These are phyloP conservation scores for Cladophialophora yegresii DNA, from an alignment of 2,329 filamentous ascomycete genomes.

Conservation along the genomic window DNA sequence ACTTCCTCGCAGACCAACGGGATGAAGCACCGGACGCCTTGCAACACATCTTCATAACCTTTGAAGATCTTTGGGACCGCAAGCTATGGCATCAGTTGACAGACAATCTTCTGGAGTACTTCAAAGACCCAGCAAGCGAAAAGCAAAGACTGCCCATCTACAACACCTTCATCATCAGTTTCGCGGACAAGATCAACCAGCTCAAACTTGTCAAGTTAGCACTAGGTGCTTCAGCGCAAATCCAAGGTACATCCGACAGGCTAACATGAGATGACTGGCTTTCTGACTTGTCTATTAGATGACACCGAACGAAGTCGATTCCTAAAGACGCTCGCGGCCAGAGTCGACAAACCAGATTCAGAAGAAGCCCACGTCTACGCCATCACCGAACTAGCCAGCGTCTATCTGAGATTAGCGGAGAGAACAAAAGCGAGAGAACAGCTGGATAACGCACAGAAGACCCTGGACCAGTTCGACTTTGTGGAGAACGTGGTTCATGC, in stretches of 20 bases:
- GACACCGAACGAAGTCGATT: constrained; percentile 83
- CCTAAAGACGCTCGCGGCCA: constrained; percentile 77
- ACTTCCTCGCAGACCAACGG: constrained; percentile 88
- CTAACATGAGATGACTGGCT: background rate
- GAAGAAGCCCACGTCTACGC: constrained; percentile 97
- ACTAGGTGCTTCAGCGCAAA: constrained; percentile 82
- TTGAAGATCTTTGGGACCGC: constrained; percentile 96
- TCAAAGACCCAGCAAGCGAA: constrained; percentile 76
- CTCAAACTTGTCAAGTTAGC: constrained; percentile 92
- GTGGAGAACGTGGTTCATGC: constrained; percentile 96
- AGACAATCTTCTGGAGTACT: constrained; percentile 82
- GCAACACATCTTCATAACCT: constrained; percentile 82
- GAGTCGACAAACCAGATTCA: constrained; percentile 87
- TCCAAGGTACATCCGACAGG: constrained; percentile 60
- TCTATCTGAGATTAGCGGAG: constrained; percentile 78
- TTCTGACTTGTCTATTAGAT: constrained; percentile 58
- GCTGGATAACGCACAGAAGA: constrained; percentile 80
- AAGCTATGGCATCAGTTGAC: constrained; percentile 99
- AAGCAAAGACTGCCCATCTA: constrained; percentile 86
- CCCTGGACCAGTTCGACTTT: constrained; percentile 88
- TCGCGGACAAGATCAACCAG: constrained; percentile 98
- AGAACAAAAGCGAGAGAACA: constrained; percentile 82
- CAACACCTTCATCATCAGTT: constrained; percentile 91
- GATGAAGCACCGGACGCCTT: constrained; percentile 84
- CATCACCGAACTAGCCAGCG: constrained; percentile 82